phyloP scores from a whole-genome alignment of 805 yeast species.

The Clavispora santaluciae region DNA sequence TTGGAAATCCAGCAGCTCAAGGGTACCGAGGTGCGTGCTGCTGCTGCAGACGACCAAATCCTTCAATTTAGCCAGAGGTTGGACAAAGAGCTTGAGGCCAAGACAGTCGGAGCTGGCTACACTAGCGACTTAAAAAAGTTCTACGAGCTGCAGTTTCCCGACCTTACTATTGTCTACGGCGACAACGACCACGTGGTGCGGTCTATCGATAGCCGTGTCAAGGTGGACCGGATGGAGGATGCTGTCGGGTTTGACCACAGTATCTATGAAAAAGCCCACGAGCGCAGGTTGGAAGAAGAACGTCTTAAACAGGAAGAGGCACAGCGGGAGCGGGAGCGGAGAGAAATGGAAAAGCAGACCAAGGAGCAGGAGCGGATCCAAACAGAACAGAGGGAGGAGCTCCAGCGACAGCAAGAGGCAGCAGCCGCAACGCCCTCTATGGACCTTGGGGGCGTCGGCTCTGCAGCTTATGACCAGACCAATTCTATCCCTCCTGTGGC shows the following conservation, averaged over 20 bases:
- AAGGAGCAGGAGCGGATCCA: neutral
- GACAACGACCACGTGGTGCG: neutral
- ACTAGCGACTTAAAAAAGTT: conserved; percentile 1
- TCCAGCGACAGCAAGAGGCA: neutral
- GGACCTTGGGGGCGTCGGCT: neutral
- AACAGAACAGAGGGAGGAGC: neutral
- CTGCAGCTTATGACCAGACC: neutral
- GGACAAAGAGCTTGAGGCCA: conserved; percentile 11
- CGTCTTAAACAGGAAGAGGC: conserved; percentile 1
- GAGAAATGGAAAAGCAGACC: neutral
- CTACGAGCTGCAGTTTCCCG: neutral
- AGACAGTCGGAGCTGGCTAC: conserved; percentile 4
- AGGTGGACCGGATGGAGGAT: conserved; percentile 12
- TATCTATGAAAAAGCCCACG: conserved; percentile 11
- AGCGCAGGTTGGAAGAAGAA: conserved; percentile 7
- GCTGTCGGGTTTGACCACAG: conserved; percentile 13
- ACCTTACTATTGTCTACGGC: neutral
- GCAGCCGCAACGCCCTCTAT: too few relatives aligned
- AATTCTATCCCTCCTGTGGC: neutral
- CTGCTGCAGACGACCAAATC: conserved; percentile 6
- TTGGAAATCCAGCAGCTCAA: conserved; percentile 17
- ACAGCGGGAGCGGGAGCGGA: neutral
- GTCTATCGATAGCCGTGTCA: neutral
- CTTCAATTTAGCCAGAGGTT: conserved; percentile 6
- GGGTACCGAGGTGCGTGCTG: neutral